Conservation (phyloP, 495 filamentous ascomycete genomes). For the Neurospora intermedia region DNA sequence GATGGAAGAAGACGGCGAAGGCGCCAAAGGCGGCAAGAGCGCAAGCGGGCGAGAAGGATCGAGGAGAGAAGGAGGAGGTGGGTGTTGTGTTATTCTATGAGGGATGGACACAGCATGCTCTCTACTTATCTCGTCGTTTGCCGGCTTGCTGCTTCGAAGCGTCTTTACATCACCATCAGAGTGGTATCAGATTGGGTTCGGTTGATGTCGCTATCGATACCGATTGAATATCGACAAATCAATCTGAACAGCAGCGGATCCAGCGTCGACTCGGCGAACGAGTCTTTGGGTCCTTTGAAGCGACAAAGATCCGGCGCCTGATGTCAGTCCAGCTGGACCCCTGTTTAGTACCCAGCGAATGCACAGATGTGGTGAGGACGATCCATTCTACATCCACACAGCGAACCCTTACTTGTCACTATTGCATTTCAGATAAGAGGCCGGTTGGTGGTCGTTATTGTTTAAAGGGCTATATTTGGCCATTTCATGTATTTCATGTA, state of each 20-base stretch:
- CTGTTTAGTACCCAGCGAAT: background rate
- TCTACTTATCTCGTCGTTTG: background rate
- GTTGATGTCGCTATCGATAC: background rate
- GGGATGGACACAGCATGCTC: slow-evolving; percentile 1
- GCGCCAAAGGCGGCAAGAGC: slow-evolving; percentile 54
- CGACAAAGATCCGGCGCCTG: background rate
- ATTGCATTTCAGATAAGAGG: background rate
- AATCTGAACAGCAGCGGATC: background rate
- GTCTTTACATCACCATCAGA: background rate
- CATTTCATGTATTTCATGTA: background rate
- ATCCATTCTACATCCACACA: background rate
- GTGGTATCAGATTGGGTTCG: background rate
- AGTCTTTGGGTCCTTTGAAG: background rate
- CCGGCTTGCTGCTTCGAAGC: background rate
- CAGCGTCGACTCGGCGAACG: background rate
- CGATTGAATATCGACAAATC: background rate
- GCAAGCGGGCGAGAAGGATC: slow-evolving; percentile 44
- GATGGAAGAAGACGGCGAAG: slow-evolving; percentile 72
- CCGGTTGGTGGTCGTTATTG: background rate
- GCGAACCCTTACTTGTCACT: background rate
- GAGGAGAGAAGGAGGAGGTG: slow-evolving; percentile 51
- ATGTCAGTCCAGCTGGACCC: too few relatives aligned
- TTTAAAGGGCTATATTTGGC: background rate
- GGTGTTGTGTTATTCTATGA: slow-evolving; percentile 72
- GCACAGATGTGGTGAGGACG: background rate